Conservation (phyloP, 345 rosid species). For the Linum trigynum region DNA sequence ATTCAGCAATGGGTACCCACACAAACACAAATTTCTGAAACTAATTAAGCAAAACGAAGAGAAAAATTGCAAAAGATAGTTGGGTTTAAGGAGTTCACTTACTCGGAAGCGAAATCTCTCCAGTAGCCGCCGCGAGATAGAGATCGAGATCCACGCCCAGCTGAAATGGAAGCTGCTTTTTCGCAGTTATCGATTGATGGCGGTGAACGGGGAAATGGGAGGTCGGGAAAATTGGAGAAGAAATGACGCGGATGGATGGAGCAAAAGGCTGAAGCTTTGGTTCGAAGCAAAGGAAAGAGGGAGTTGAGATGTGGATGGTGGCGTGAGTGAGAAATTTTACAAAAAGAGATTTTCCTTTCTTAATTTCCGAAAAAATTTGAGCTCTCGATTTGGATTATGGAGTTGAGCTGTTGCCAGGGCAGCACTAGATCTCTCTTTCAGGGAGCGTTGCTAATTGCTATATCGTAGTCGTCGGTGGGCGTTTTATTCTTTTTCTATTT, state of each 20-base stretch:
- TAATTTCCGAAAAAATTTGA: no score
- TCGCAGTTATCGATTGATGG: neutral
- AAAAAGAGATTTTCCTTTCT: neutral
- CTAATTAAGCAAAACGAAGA: neutral
- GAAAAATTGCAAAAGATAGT: neutral
- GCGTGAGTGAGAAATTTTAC: neutral
- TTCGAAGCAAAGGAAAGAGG: neutral
- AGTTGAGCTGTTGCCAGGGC: neutral
- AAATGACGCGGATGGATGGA: neutral
- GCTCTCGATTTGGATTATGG: neutral
- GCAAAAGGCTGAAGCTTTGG: neutral
- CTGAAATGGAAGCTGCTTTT: neutral
- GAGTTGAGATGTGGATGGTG: neutral
- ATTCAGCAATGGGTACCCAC: conserved; percentile 2
- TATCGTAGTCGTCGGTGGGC: neutral
- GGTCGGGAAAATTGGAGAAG: neutral
- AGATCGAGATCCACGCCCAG: neutral
- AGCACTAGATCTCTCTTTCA: neutral
- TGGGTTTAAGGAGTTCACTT: neutral
- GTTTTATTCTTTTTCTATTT: no score
- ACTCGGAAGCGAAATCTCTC: neutral
- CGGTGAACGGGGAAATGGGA: neutral
- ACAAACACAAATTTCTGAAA: conserved; percentile 5
- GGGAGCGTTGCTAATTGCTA: neutral
- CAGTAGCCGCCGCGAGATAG: neutral